Evolutionary conservation across 805 yeast species (phyloP), one percentile per base, ranked within the genome.

Genomic region (Yarrowia bubula): DNA sequence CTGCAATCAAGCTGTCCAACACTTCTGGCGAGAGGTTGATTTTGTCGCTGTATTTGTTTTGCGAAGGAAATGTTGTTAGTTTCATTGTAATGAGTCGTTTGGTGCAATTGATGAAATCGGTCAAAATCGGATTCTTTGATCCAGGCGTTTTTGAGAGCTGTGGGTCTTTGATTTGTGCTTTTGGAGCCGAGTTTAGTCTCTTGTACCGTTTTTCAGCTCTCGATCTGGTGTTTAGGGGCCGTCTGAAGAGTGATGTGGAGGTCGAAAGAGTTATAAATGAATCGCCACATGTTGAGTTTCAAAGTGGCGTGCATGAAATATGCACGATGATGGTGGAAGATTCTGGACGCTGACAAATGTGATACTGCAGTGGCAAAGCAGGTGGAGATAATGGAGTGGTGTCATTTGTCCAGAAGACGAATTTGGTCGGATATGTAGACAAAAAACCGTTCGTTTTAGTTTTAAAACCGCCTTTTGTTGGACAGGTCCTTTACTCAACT

Each of bases 11-110:
- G 3, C 65, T 65, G 39, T 69, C 66, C 8, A 75, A 70, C 3
- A 74, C 66, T 1, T 69, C 60, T 14, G 68, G 68, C 2, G 78
- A 77, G 9, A 75, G 71, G 6, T 70, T 50, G 51, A 73, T 72
- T 64, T 75, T 76, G 65, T 75, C 77, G 22, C 35, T 58, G 51
- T 39, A 55, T 41, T 41, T 39, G 28, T 22, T 13, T 9, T 32
- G 37, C 9, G 37, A 37, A 1, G 28, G n/a, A 8, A 8, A 15
- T 28, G 60, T 28, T 1, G 10, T n/a, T 22, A 51, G 60, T 51
- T 51, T 51, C 60, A 51, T 51, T 3, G n/a, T 0, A 13, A 9
- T 5, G 39, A 17, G 37, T 11, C 18, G 15, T 41, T 15, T 41
- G 44, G 44, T 17, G 13, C 10, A 39, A 9, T 7, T 39, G 10